Evolutionary conservation across 2,329 filamentous ascomycete species (phyloP).

Genomic region (Pleomassaria siparia): DNA sequence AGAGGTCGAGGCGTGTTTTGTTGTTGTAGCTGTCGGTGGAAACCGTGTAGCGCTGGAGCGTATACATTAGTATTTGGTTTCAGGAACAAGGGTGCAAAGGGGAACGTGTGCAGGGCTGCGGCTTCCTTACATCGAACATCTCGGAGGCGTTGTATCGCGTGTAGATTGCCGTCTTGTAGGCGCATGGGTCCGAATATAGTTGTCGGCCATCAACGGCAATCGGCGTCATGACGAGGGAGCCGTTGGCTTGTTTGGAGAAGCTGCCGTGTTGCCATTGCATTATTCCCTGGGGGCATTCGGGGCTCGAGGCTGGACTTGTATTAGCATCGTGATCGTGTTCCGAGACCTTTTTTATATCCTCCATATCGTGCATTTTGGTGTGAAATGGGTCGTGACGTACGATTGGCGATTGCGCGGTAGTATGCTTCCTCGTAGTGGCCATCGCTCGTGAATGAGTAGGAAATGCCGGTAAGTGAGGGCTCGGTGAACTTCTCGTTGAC

Average conservation of each 20-base stretch:
- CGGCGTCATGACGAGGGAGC: conserved; percentile 61
- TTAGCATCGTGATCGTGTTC: conserved; percentile 7
- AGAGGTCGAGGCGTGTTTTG: conserved; percentile 65
- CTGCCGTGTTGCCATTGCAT: conserved; percentile 75
- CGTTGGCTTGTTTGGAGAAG: conserved; percentile 58
- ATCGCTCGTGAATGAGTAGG: conserved; percentile 71
- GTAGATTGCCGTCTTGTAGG: conserved; percentile 57
- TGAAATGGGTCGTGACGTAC: conserved; percentile 53
- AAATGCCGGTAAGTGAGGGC: conserved; percentile 67
- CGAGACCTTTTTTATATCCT: not conserved
- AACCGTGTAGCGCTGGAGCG: conserved; percentile 46
- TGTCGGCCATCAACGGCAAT: conserved; percentile 69
- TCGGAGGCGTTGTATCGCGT: conserved; percentile 69
- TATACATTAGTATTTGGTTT: conserved; percentile 1
- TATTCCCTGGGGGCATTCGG: conserved; percentile 63
- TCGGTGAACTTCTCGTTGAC: conserved; percentile 66
- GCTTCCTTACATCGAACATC: conserved; percentile 56
- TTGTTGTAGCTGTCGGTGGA: conserved; percentile 63
- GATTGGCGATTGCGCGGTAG: conserved; percentile 69
- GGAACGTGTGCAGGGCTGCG: not conserved
- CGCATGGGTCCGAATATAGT: conserved; percentile 65
- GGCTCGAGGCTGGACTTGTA: conserved; percentile 54
- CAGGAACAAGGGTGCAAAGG: no score
- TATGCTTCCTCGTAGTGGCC: conserved; percentile 70
- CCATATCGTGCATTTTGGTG: not conserved